Evolutionary conservation across 306 rosid species (phyloP), one percentile per base, ranked within the genome.

Genomic region (Dalbergia oliveri): DNA sequence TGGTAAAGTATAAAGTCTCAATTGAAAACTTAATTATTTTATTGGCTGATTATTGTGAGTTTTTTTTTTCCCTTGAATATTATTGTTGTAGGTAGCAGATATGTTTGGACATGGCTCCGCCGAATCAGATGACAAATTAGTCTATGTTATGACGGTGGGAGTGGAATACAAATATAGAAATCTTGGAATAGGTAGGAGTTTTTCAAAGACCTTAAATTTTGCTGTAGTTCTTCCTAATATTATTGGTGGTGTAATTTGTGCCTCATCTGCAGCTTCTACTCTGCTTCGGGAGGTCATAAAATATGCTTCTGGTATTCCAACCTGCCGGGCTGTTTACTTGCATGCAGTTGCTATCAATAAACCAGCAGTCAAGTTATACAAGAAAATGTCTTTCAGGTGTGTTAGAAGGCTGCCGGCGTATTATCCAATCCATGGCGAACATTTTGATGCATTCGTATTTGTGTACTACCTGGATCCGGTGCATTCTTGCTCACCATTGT

Each of bases 401-500:
- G 77, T 91, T 19, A 86, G 88, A 87, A 87, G 86, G 82, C 86
- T 94, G 83, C 91, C 71, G n/a, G 93, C 90, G 10, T 92, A 92
- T 85, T 94, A 94, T 88, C 87, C 89, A 23, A 91, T 93, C 91
- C 78, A 83, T 44, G 99, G 97, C 63, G 93, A 84, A 86, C 91
- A 90, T 73, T 90, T 87, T 81, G 99, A 94, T 77, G 87, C 97
- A 4, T 92, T 81, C 82, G 80, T 92, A 84, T 94, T 92, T 79
- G 67, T 94, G 43, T 88, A 84, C 91, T 88, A 86, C 6, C 92
- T 92, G 64, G 92, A 92, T 79, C 97, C 94, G 9, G 92, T 91
- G 65, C 90, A 94, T 79, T 95, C 97, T 83, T 91, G 99, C 90
- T 92, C 97, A 33, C 97, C 93, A 64, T 39, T 94, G 99, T 92